Evolutionary conservation across 2,329 filamentous ascomycete species (phyloP).

Genomic region (Cercospora canescens): DNA sequence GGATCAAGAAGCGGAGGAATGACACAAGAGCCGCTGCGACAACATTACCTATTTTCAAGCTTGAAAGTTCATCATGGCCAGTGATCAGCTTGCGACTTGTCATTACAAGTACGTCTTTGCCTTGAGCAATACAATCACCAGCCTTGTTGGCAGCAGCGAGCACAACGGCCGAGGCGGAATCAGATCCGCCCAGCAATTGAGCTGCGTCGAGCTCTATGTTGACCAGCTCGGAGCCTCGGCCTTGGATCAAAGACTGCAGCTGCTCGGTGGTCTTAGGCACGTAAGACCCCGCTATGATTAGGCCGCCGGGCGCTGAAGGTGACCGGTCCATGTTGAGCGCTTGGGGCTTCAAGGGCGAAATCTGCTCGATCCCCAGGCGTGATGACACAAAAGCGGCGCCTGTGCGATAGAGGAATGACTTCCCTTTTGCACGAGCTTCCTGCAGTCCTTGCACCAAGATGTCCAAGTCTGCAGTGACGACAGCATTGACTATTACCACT

Average conservation of each 20-base stretch:
- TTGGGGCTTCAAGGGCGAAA: conserved; percentile 50
- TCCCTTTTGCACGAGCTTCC: conserved; percentile 39
- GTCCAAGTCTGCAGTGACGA: conserved; percentile 56
- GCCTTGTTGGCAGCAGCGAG: conserved; percentile 38
- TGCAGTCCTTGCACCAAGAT: conserved; percentile 55
- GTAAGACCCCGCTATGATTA: conserved; percentile 59
- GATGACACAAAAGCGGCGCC: conserved; percentile 52
- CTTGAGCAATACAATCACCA: conserved; percentile 37
- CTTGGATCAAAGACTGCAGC: conserved; percentile 44
- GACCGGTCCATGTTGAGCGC: conserved; percentile 43
- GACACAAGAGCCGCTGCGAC: conserved; percentile 54
- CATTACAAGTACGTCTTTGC: conserved; percentile 59
- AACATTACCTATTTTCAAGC: conserved; percentile 54
- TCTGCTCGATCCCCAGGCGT: conserved; percentile 53
- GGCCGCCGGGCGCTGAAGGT: conserved; percentile 43
- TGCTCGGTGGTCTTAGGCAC: conserved; percentile 61
- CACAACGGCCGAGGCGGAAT: conserved; percentile 39
- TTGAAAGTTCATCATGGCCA: conserved; percentile 51
- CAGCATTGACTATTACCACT: conserved; percentile 56
- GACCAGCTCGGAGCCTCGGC: conserved; percentile 43
- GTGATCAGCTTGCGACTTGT: conserved; percentile 56
- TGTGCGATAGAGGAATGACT: conserved; percentile 48
- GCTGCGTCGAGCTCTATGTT: conserved; percentile 52
- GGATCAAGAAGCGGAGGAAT: conserved; percentile 49
- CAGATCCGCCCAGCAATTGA: conserved; percentile 45